phyloP scores from a whole-genome alignment of 345 rosid species.

The Ceriops tagal region DNA sequence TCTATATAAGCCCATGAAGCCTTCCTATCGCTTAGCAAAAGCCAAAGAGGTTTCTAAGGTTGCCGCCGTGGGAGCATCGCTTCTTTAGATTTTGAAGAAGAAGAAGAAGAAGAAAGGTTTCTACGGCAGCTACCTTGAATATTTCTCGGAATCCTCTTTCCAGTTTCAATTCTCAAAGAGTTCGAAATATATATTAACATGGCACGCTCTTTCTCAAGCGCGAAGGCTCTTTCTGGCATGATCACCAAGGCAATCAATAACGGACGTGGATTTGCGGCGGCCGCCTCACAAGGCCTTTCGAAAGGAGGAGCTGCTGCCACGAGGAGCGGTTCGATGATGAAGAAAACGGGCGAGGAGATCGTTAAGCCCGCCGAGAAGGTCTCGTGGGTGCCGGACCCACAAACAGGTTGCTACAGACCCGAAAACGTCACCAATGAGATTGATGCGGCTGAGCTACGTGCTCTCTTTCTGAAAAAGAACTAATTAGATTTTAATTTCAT shows the following conservation, averaged over 20 bases:
- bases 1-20: too few relatives aligned
- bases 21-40: too few relatives aligned
- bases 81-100: too few relatives aligned
- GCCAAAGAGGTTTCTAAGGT: too few relatives aligned
- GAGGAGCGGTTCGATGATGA: conserved; percentile 27
- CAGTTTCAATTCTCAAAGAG: not conserved
- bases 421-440: conserved; percentile 53
- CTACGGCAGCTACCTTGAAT: too few relatives aligned
- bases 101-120: too few relatives aligned
- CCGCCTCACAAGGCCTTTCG: conserved; percentile 19
- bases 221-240: not conserved
- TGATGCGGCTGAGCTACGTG: conserved; percentile 64
- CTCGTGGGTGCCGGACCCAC: conserved; percentile 71
- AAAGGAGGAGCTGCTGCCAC: conserved; percentile 24
- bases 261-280: not conserved
- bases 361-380: conserved; percentile 37
- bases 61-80: too few relatives aligned
- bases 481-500: not conserved
- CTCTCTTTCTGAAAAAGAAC: conserved; percentile 44
- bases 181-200: not conserved
- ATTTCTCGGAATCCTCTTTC: too few relatives aligned
- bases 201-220: conserved; percentile 5
- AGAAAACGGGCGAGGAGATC: conserved; percentile 42
- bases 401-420: conserved; percentile 70
- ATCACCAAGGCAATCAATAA: not conserved